Evolutionary conservation across 148 eudicot species (phyloP).

Genomic region (Rhododendron henanense): DNA sequence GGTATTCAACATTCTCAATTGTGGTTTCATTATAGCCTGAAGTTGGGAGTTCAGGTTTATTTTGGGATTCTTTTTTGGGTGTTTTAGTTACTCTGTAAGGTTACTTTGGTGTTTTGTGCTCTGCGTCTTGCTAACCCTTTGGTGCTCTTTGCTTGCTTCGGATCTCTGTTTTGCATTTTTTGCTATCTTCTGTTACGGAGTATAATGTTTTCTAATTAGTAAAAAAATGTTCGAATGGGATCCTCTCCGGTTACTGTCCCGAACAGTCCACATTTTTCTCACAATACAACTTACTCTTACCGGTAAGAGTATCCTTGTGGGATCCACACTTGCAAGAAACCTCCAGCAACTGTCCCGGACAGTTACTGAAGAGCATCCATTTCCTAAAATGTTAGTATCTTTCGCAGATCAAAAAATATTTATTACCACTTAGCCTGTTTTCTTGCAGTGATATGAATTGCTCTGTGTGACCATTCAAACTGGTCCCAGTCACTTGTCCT

Average conservation of each 20-base stretch:
- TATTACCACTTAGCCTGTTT: conserved; percentile 33
- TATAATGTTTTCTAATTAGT: background rate
- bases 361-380: background rate
- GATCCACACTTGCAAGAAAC: background rate
- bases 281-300: too few relatives aligned
- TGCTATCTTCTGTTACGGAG: background rate
- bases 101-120: background rate
- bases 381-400: background rate
- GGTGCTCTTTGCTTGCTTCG: background rate
- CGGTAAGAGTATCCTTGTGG: background rate
- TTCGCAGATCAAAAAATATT: background rate
- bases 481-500: conserved; percentile 29
- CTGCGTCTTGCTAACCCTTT: background rate
- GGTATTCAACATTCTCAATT: background rate
- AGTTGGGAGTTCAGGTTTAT: too few relatives aligned
- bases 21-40: background rate
- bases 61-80: background rate
- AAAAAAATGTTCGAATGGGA: too few relatives aligned
- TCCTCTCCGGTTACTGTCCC: background rate
- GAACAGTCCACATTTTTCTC: background rate
- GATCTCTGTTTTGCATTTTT: background rate
- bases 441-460: conserved; percentile 25
- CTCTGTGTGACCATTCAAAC: conserved; percentile 33
- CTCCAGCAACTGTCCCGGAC: background rate
- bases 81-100: background rate